Evolutionary conservation across 495 filamentous ascomycete genomes (phyloP).

Genomic region (Neurospora sp.): DNA sequence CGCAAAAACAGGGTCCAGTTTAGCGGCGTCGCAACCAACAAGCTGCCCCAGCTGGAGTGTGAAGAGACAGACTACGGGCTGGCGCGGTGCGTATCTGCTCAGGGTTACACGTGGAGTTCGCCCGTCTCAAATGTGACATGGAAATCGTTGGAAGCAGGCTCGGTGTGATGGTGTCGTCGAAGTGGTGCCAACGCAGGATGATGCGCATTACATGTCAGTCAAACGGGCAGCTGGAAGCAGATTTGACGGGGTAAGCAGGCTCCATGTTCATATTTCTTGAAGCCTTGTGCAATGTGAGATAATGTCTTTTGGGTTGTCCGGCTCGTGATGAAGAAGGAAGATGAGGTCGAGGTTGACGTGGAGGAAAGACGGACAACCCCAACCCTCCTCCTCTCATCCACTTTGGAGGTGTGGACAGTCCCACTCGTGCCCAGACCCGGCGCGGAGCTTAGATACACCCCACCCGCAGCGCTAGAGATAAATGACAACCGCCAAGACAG

Average conservation of each 20-base stretch:
- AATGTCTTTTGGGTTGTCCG: not conserved
- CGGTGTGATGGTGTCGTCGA: not conserved
- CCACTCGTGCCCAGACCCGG: not conserved
- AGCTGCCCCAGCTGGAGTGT: conserved; percentile 4
- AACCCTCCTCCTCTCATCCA: not conserved
- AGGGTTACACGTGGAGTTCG: not conserved
- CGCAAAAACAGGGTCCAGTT: conserved; percentile 11
- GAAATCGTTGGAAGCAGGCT: not conserved
- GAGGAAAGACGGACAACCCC: not conserved
- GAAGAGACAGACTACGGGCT: not conserved
- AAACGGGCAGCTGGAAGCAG: not conserved
- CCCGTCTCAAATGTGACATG: not conserved
- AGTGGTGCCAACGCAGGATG: not conserved
- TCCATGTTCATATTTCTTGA: not conserved
- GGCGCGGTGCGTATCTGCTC: not conserved
- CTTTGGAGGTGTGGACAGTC: not conserved
- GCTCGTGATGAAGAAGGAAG: not conserved
- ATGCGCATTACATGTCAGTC: not conserved
- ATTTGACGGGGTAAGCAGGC: not conserved
- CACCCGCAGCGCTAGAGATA: not conserved
- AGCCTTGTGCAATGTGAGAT: not conserved
- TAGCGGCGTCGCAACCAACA: conserved; percentile 13
- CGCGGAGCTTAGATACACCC: not conserved
- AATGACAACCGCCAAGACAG: not conserved
- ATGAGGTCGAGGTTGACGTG: not conserved